Evolutionary conservation across 176 grass and related monocot species (phyloP), one percentile per base, ranked within the genome.

Genomic region (Calamus simplicifolius): DNA sequence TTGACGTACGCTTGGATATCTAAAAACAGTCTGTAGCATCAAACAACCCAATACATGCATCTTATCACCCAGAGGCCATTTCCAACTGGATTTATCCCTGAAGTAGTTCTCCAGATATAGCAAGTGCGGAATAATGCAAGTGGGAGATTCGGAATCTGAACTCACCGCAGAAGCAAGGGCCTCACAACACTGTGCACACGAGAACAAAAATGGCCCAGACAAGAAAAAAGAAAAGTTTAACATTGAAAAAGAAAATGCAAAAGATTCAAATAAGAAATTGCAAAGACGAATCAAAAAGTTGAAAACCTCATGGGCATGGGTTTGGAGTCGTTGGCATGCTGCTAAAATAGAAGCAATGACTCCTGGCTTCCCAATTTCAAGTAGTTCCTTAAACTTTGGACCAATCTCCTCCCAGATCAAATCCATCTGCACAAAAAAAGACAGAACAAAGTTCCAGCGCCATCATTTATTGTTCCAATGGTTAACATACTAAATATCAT

Each of bases 341-440:
- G 83, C 91, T 68, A 96, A 75, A 48, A 96, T 75, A 50, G 86
- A 96, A 82, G 91, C 91, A 52, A 84, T 73, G 23, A 90, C 83
- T 43, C 91, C 80, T 69, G 86, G 38, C 75, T 82, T 96, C 56
- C 92, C 87, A 49, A 82, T 48, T 81, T 97, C 62, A 54, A 97
- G 73, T 70, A 91, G 76, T 63, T 97, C 92, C 62, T 88, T 91
- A 49, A 82, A 59, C 59, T 82, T 97, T 51, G 76, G 59, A 73
- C 92, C 83, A 80, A 97, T 82, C 69, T 97, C 92, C 62, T 82
- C 84, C 84, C 84, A 91, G 21, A 91, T 85, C 79, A 84, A 80
- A 23, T 83, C 69, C 75, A 97, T 82, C 92, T 85, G 81, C 23
- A 48, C 21, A 78, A 2, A 67, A 55, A 60, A 74, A 43, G 26